phyloP scores from a whole-genome alignment of 495 filamentous ascomycete genomes.

The Penicillium cataractarum region DNA sequence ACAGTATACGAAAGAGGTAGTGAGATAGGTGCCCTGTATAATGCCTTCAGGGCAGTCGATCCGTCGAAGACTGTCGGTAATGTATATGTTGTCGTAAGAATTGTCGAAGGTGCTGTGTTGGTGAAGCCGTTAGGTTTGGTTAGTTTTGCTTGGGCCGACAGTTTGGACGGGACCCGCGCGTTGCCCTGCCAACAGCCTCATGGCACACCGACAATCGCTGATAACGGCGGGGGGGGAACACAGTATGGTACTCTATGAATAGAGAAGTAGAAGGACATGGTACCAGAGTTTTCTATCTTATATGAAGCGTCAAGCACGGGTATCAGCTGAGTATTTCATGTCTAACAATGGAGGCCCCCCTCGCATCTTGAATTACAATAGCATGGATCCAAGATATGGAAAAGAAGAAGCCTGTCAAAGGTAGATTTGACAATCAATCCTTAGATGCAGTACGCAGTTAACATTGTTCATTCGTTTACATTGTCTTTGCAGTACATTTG shows the following conservation, averaged over 20 bases:
- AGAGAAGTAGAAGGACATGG: too few relatives aligned
- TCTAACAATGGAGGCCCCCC: too few relatives aligned
- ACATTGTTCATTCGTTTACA: too few relatives aligned
- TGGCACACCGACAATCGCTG: neutral
- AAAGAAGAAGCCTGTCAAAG: too few relatives aligned
- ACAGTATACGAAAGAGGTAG: neutral
- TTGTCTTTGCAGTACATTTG: too few relatives aligned
- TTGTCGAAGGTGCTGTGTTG: neutral
- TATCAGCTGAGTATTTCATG: too few relatives aligned
- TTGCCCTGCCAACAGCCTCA: conserved; percentile 1
- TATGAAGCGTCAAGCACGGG: too few relatives aligned
- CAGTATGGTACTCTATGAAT: neutral
- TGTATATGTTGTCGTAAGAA: conserved; percentile 1
- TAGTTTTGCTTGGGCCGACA: neutral
- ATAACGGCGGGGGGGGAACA: neutral
- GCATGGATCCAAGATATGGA: too few relatives aligned
- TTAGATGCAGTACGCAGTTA: neutral
- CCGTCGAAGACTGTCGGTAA: neutral
- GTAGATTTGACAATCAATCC: too few relatives aligned
- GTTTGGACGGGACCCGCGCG: conserved; percentile 2
- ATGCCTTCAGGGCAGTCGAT: neutral
- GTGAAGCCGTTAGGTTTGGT: conserved; percentile 10
- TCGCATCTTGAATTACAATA: too few relatives aligned
- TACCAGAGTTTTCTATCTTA: too few relatives aligned
- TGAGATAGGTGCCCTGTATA: neutral